Base-by-base conservation (phyloP, 345 rosid species). In the Alliaria petiolata region DNA sequence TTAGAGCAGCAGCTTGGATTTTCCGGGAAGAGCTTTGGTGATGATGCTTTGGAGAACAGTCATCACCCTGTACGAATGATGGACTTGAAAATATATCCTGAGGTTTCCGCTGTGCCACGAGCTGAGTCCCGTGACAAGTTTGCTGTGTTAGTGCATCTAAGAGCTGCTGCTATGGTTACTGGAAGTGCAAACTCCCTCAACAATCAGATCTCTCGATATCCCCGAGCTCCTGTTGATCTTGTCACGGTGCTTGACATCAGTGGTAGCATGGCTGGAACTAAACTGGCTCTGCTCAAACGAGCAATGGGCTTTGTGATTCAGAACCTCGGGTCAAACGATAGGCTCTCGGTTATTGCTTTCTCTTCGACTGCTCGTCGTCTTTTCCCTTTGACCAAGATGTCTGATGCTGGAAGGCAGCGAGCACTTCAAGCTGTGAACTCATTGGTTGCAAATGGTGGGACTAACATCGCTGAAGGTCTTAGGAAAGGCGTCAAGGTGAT, bases 261-360 rank as follows among this genome's bases (percentile, higher is more conserved):
- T 62, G 98, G 98, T 36, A 95, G 99, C 82, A 95, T 95, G 98
- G 93, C 99, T 0, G 99, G 99, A 46, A 95, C 97, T 39, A 95
- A 92, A 82, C 85, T 95, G 22, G 99, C 97, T 43, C 71, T 95
- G 77, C 85, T 95, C 4, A 95, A 95, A 86, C 86, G 98, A 20
- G 99, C 99, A 6, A 92, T 92, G 99, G 99, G 98, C 4, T 95
- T 95, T 67, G 96, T 95, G 34, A 95, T 95, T 76, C 99, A 92
- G 78, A 95, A 92, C 76, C 97, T 95, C 53, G 89, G 98, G 20
- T 84, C 85, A 49, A 81, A 81, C 8, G 98, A 95, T 61, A 81
- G 99, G 81, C 99, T 95, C 40, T 95, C 99, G 2, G 98, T 95
- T 30, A 90, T 95, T 53, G 93, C 98, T 14, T 95, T 95, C 85